Evolutionary conservation across 305 asterid genomes (phyloP).

Genomic region (Andrographis paniculata): DNA sequence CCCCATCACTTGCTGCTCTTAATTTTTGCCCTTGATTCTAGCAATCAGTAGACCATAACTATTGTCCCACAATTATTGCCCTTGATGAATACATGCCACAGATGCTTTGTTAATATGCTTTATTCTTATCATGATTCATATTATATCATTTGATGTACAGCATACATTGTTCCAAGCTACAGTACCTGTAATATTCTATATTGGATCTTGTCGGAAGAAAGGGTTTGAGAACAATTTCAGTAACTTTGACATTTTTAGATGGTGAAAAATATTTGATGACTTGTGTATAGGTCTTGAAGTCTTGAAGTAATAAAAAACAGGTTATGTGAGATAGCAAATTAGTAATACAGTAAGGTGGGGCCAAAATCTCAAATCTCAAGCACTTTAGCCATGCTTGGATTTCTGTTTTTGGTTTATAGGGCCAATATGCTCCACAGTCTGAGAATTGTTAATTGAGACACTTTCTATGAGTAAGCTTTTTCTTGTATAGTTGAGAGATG

Average conservation of each 20-base stretch:
- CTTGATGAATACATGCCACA: not conserved
- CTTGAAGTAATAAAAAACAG: not conserved
- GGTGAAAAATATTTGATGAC: too few relatives aligned
- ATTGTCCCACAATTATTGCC: too few relatives aligned
- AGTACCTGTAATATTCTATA: not conserved
- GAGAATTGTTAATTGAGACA: not conserved
- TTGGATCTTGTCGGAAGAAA: not conserved
- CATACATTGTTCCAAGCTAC: not conserved
- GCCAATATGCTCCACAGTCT: too few relatives aligned
- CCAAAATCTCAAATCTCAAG: not conserved
- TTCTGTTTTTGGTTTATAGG: conserved; percentile 1
- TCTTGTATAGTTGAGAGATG: not conserved
- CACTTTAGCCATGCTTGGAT: not conserved
- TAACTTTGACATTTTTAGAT: too few relatives aligned
- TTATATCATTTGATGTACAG: not conserved
- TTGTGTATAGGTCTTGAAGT: not conserved
- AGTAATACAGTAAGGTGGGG: not conserved
- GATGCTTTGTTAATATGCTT: not conserved
- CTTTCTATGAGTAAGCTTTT: not conserved
- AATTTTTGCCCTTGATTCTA: too few relatives aligned
- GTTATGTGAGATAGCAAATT: not conserved
- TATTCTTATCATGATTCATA: not conserved
- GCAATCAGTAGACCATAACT: too few relatives aligned
- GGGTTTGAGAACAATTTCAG: not conserved
- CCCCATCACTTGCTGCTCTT: too few relatives aligned